phyloP scores from a whole-genome alignment of 331 rosid species.

The Malus hybrid region DNA sequence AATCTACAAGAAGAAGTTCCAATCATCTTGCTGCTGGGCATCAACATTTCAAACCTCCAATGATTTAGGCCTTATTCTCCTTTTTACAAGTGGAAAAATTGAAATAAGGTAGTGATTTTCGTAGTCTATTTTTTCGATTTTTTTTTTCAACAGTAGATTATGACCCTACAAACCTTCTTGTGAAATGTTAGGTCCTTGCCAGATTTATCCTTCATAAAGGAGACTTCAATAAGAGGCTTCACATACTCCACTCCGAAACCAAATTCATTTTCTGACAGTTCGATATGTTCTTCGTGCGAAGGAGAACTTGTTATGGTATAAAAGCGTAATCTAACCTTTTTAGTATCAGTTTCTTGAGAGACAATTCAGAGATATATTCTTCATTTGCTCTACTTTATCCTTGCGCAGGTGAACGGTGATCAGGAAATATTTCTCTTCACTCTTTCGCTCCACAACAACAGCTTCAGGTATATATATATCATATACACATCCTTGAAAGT shows the following conservation, averaged over 20 bases:
- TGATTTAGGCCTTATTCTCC: constrained; percentile 48
- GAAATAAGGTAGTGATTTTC: constrained; percentile 56
- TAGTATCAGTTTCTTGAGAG: not conserved
- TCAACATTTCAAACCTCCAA: constrained; percentile 50
- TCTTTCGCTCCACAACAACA: constrained; percentile 44
- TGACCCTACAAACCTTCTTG: not conserved
- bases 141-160: not conserved
- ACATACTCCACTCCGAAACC: constrained; percentile 41
- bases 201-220: constrained; percentile 51
- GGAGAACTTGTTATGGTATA: constrained; percentile 82
- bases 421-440: constrained; percentile 65
- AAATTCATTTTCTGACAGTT: constrained; percentile 38
- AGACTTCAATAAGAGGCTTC: constrained; percentile 66
- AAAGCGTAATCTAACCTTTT: not conserved
- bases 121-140: no score
- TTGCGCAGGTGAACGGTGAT: constrained; percentile 62
- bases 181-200: constrained; percentile 65
- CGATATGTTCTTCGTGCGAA: constrained; percentile 54
- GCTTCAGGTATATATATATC: constrained; percentile 43
- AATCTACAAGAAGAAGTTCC: constrained; percentile 65
- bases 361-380: not conserved
- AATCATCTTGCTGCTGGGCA: constrained; percentile 81
- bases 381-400: not conserved
- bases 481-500: not conserved
- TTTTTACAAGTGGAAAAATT: constrained; percentile 46